Percentiles rank a stretch among this genome's conserved stretches.
Conservation (phyloP, 2,329 filamentous ascomycete genomes). For the Ascochyta rabiei region DNA sequence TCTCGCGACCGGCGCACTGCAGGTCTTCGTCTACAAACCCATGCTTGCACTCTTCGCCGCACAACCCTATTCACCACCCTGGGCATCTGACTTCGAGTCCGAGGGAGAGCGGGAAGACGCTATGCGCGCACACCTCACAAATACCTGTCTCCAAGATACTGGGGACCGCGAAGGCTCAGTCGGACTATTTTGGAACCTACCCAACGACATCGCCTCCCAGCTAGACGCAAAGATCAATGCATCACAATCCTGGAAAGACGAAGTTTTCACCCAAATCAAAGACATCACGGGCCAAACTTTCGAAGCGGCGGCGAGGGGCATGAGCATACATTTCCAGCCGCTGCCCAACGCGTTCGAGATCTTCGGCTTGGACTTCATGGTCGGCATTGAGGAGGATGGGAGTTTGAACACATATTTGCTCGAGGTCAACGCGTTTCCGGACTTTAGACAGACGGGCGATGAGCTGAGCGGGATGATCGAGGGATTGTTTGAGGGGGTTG, state of each 20-base stretch:
- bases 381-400: constrained; percentile 58
- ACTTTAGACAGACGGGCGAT: constrained; percentile 89
- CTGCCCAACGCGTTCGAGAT: constrained; percentile 88
- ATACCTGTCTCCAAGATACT: constrained; percentile 83
- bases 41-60: constrained; percentile 95
- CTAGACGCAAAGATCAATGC: constrained; percentile 23
- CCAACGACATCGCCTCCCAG: constrained; percentile 35
- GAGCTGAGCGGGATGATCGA: constrained; percentile 74
- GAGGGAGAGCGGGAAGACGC: constrained; percentile 39
- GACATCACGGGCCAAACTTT: constrained; percentile 77
- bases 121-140: constrained; percentile 83
- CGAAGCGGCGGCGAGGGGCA: constrained; percentile 80
- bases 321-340: constrained; percentile 91
- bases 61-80: constrained; percentile 72
- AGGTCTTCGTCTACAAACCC: constrained; percentile 82
- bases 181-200: constrained; percentile 74
- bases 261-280: constrained; percentile 77
- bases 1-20: constrained; percentile 76
- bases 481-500: constrained; percentile 76
- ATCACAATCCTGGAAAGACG: constrained; percentile 56
- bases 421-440: constrained; percentile 95
- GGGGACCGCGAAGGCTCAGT: constrained; percentile 68
- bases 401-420: constrained; percentile 70
- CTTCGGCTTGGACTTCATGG: constrained; percentile 88
- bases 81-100: constrained; percentile 37